These are phyloP conservation scores for Xerocomellus amylosporus DNA, from an alignment of 768 basidiomycete genomes.

Conservation along the genomic window DNA sequence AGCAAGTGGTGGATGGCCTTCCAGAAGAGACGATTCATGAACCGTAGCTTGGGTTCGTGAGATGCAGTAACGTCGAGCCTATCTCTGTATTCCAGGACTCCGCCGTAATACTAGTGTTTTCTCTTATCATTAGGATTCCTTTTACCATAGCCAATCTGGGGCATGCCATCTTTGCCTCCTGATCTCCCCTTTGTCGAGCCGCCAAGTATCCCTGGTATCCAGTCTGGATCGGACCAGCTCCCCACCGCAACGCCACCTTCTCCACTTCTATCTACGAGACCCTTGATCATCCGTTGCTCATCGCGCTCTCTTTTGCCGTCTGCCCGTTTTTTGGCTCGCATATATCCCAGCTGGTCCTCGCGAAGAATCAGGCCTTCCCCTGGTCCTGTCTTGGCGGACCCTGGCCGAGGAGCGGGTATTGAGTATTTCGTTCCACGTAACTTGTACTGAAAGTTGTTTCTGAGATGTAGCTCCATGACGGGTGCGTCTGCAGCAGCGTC, in stretches of 20 bases:
- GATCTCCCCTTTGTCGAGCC: slow-evolving; percentile 67
- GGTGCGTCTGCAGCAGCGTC: slow-evolving; percentile 58
- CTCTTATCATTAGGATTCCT: slow-evolving; percentile 86
- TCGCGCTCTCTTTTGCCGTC: slow-evolving; percentile 75
- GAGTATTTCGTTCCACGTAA: slow-evolving; percentile 89
- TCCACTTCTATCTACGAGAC: slow-evolving; percentile 50
- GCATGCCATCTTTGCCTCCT: slow-evolving; percentile 64
- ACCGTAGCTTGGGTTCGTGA: slow-evolving; percentile 76
- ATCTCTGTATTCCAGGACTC: slow-evolving; percentile 16
- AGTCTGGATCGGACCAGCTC: slow-evolving; percentile 95
- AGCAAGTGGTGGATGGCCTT: slow-evolving; percentile 99
- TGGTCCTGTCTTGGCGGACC: slow-evolving; percentile 78
- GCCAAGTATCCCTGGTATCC: slow-evolving; percentile 79
- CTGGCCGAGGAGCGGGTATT: slow-evolving; percentile 87
- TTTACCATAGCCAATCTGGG: slow-evolving; percentile 81
- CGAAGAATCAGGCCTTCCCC: slow-evolving; percentile 84
- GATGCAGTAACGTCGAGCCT: neutral
- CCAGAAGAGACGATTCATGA: slow-evolving; percentile 97
- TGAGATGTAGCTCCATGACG: slow-evolving; percentile 85
- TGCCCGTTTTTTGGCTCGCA: slow-evolving; percentile 74
- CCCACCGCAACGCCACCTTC: slow-evolving; percentile 54
- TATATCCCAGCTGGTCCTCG: slow-evolving; percentile 89
- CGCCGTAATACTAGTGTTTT: slow-evolving; percentile 37
- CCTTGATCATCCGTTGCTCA: slow-evolving; percentile 63
- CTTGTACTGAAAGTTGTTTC: slow-evolving; percentile 93